A percentile compares a stretch with the other conserved stretches of the same genome.
These are phyloP conservation scores for Diddensiella santjacobensis DNA, from an alignment of 805 yeast genomes.

Conservation along the genomic window DNA sequence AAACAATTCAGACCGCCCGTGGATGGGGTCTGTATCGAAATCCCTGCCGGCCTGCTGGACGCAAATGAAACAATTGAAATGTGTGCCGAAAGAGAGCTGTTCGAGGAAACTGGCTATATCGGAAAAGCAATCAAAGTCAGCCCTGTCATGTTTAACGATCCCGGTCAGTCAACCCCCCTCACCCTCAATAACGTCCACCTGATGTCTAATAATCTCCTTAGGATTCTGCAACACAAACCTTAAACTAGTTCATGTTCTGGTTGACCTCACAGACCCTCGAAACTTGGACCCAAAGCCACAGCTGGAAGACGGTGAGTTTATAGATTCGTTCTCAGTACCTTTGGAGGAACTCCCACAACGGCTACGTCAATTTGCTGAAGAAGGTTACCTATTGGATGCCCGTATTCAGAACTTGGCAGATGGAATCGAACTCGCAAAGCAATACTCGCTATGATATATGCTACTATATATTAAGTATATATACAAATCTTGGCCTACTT, in stretches of 20 bases:
- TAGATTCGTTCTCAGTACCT: constrained; percentile 75
- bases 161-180: constrained; percentile 53
- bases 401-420: constrained; percentile 82
- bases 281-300: constrained; percentile 68
- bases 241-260: constrained; percentile 69
- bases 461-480: background rate
- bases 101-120: constrained; percentile 89
- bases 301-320: constrained; percentile 88
- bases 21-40: constrained; percentile 80
- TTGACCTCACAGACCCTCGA: constrained; percentile 63
- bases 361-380: constrained; percentile 46
- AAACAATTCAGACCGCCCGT: constrained; percentile 94
- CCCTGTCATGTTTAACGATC: constrained; percentile 64
- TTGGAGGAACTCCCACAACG: constrained; percentile 52
- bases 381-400: constrained; percentile 82
- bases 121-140: constrained; percentile 53
- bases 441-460: constrained; percentile 1
- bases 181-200: no score
- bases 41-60: constrained; percentile 94
- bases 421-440: constrained; percentile 60
- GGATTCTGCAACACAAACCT: constrained; percentile 79
- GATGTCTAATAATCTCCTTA: background rate
- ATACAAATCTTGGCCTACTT: no score
- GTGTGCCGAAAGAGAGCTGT: constrained; percentile 83
- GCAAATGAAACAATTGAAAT: constrained; percentile 70